phyloP scores from a whole-genome alignment of 1,139 yeast genomes.

The Blastobotrys apis region DNA sequence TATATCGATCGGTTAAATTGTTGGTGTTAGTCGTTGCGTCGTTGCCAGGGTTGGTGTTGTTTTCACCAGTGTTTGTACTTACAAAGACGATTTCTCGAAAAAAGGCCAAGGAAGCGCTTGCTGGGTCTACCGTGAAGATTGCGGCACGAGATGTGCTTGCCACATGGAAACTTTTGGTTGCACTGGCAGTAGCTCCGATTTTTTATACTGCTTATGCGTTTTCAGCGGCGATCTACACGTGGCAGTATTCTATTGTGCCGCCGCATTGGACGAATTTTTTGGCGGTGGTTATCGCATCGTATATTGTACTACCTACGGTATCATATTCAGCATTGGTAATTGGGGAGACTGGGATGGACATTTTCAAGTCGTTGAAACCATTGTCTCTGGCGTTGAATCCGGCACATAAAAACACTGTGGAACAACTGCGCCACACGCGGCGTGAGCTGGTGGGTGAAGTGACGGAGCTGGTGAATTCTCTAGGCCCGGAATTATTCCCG shows the following conservation, averaged over 20 bases:
- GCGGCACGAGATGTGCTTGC: constrained; percentile 91
- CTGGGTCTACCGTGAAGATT: constrained; percentile 84
- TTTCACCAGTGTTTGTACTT: constrained; percentile 82
- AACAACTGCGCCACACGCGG: constrained; percentile 53
- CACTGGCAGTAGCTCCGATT: constrained; percentile 84
- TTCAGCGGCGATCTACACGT: constrained; percentile 48
- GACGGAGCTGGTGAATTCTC: constrained; percentile 60
- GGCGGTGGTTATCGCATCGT: constrained; percentile 45
- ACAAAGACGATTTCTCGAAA: constrained; percentile 65
- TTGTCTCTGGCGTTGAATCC: constrained; percentile 63
- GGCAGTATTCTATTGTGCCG: constrained; percentile 24
- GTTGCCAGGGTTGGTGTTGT: constrained; percentile 78
- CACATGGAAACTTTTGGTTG: constrained; percentile 90
- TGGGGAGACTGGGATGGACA: constrained; percentile 92
- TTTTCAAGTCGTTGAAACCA: constrained; percentile 78
- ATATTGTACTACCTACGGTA: constrained; percentile 58
- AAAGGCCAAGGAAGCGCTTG: constrained; percentile 76
- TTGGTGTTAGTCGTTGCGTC: constrained; percentile 55
- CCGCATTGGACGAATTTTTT: constrained; percentile 16
- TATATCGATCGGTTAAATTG: constrained; percentile 53
- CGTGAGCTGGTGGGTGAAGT: constrained; percentile 53
- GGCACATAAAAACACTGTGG: constrained; percentile 46
- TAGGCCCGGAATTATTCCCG: constrained; percentile 76
- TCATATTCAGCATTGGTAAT: constrained; percentile 84
- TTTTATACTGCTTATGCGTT: constrained; percentile 76